phyloP scores from a whole-genome alignment of 257 asterid species.

The Scutellaria baicalensis region DNA sequence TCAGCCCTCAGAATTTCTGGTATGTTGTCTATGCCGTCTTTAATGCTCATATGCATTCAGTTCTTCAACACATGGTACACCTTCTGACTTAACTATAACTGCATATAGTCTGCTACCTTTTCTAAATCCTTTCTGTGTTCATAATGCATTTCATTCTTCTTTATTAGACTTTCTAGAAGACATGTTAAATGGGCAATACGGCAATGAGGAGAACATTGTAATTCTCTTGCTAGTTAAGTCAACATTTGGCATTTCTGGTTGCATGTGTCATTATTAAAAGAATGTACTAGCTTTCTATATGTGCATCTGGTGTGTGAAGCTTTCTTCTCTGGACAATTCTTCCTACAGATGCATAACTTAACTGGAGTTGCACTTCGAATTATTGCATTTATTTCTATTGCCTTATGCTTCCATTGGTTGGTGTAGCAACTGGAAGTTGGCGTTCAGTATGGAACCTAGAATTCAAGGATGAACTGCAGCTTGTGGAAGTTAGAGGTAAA shows the following conservation, averaged over 20 bases:
- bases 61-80: constrained; percentile 1
- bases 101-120: neutral
- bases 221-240: neutral
- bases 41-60: constrained; percentile 12
- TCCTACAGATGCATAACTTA: neutral
- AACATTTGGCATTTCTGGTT: neutral
- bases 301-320: neutral
- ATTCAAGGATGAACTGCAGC: constrained; percentile 71
- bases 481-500: constrained; percentile 72
- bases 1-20: constrained; percentile 97
- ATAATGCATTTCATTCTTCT: neutral
- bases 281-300: neutral
- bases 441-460: constrained; percentile 71
- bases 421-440: constrained; percentile 93
- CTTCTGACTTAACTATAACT: neutral
- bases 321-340: constrained; percentile 2
- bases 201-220: neutral
- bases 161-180: too few relatives aligned
- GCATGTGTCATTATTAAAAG: neutral
- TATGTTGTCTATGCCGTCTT: constrained; percentile 17
- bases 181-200: too few relatives aligned
- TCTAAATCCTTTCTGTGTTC: neutral
- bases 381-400: constrained; percentile 4
- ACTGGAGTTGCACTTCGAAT: constrained; percentile 4
- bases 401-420: constrained; percentile 18